phyloP scores from a whole-genome alignment of 1,284 basidiomycete genomes.

The Rhodotorula sp. region DNA sequence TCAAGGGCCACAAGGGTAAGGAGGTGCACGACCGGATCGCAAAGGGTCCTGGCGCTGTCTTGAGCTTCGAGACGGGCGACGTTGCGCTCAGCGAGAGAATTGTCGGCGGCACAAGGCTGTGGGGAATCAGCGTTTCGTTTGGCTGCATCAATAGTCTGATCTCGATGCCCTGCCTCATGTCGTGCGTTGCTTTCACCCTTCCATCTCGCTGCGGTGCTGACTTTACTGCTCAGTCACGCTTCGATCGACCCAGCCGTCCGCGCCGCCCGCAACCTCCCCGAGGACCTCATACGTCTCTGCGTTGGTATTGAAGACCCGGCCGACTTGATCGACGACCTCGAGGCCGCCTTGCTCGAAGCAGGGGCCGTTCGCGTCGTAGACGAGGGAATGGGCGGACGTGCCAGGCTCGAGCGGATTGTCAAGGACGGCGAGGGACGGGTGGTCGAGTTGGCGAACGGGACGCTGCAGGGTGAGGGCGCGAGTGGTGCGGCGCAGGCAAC shows the following conservation, averaged over 20 bases:
- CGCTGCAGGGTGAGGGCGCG: conserved; percentile 37
- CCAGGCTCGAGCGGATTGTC: conserved; percentile 39
- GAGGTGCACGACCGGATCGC: conserved; percentile 86
- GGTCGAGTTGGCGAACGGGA: conserved; percentile 6
- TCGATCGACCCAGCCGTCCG: conserved; percentile 93
- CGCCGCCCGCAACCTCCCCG: conserved; percentile 89
- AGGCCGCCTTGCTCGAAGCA: conserved; percentile 84
- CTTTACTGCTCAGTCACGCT: conserved; percentile 67
- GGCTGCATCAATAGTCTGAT: conserved; percentile 98
- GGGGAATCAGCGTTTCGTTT: conserved; percentile 98
- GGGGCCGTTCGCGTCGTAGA: conserved; percentile 67
- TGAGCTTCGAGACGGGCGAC: conserved; percentile 92
- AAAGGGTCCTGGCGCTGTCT: conserved; percentile 85
- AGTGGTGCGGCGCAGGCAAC: conserved; percentile 1
- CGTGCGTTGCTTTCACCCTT: conserved; percentile 61
- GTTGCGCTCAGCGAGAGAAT: conserved; percentile 87
- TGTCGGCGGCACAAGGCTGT: conserved; percentile 85
- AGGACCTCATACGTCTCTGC: conserved; percentile 95
- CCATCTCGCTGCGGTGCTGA: not conserved
- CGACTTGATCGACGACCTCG: conserved; percentile 92
- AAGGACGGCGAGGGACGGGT: not conserved
- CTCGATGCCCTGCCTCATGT: conserved; percentile 99
- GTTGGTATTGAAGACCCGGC: conserved; percentile 95
- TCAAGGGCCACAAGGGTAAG: conserved; percentile 76
- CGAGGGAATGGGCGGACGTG: conserved; percentile 41